A percentile compares a stretch with the other conserved stretches of the same genome.
Conservation (phyloP, 2,329 filamentous ascomycete species). For the Bipolaris oryzae region DNA sequence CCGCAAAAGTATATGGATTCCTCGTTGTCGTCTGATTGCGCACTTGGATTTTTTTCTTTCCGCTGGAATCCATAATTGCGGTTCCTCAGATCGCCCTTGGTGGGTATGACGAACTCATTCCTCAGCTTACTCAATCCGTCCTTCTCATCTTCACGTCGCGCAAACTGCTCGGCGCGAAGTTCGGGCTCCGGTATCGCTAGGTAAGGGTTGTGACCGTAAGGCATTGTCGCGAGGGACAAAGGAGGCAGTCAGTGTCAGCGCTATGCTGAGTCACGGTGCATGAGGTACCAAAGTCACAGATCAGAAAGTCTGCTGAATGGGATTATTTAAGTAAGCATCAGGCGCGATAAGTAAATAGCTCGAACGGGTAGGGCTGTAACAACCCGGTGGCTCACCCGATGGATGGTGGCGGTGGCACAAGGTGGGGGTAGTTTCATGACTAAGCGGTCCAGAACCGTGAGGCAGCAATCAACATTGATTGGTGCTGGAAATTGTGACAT, state of each 20-base stretch:
- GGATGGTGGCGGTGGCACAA: conserved; percentile 15
- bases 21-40: conserved; percentile 42
- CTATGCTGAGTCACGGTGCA: not conserved
- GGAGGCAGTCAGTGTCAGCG: conserved; percentile 1
- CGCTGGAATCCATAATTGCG: conserved; percentile 52
- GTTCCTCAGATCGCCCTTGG: conserved; percentile 71
- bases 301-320: not conserved
- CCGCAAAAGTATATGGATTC: conserved; percentile 81
- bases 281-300: conserved; percentile 5
- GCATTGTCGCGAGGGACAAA: conserved; percentile 28
- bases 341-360: conserved; percentile 14
- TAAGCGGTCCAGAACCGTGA: conserved; percentile 24
- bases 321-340: conserved; percentile 3
- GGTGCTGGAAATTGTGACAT: conserved; percentile 13
- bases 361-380: conserved; percentile 14
- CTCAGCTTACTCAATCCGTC: conserved; percentile 55
- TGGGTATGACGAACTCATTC: conserved; percentile 77
- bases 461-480: conserved; percentile 12
- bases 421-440: conserved; percentile 18
- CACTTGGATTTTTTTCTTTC: conserved; percentile 2
- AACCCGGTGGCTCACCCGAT: conserved; percentile 18
- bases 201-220: conserved; percentile 34
- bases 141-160: conserved; percentile 42
- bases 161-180: conserved; percentile 41
- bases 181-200: conserved; percentile 22